Evolutionary conservation across 1,284 basidiomycete species (phyloP), one percentile per base, ranked within the genome.

Genomic region (Cutaneotrichosporon sp.): DNA sequence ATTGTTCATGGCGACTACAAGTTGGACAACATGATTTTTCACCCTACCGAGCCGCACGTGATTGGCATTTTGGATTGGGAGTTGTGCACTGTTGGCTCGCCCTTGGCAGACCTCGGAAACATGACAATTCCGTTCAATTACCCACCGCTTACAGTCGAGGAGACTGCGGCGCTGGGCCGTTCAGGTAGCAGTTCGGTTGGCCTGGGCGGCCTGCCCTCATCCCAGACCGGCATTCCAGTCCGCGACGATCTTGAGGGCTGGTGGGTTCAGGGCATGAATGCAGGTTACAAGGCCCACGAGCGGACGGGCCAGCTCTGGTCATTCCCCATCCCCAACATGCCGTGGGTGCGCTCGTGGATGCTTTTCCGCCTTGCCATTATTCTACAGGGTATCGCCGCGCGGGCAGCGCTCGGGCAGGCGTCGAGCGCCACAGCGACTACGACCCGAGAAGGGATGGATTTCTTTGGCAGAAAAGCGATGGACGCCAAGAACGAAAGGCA

Each of bases 61-160:
- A 92, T 97, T 63, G 93, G 90, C 1, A 90, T 97, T 37, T 76
- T 97, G 41, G 93, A 97, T 70, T 97, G 93, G 93, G 93, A 97
- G 69, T 76, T 97, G 34, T 93, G 89, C 64, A 97, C 93, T 1
- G 79, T 94, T 12, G 90, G 90, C 9, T 89, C 86, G 63, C 86
- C 87, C 26, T 80, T 94, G 1, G 88, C 88, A 16, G 93, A 97
- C 68, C 79, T 97, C 3, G 90, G 84, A 2, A 97, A 97, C 73
- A 76, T 97, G 48, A 50, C 48, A 17, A 54, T 46, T 12, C 46
- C 51, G n/a, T 53, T 53, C 51, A 44, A 44, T 34, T 38, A 37
- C 41, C 46, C 31, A 25, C 51, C 51, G 5, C 46, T 49, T 10
- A 32, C 12, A 7, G 33, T n/a, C 2, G 22, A 43, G 11, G 46